These are phyloP conservation scores for Buddleja alternifolia DNA, from an alignment of 257 asterid genomes.

Conservation along the genomic window DNA sequence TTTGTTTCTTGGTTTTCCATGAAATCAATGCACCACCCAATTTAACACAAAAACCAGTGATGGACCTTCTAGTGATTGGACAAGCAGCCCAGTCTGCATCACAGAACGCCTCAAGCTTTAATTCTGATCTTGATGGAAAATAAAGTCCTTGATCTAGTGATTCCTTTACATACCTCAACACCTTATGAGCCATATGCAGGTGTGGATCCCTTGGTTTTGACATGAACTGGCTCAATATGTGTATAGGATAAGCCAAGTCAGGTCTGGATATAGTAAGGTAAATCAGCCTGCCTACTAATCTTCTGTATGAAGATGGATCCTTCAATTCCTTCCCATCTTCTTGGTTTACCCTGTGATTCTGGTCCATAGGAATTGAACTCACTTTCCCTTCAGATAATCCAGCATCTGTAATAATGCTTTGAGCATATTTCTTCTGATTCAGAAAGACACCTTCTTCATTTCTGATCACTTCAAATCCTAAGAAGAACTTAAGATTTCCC, in stretches of 20 bases:
- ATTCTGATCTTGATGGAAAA: background rate
- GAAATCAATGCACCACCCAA: too few species aligned
- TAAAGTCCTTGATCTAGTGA: background rate
- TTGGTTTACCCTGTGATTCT: too few species aligned
- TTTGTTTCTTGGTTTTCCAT: too few species aligned
- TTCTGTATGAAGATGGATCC: background rate
- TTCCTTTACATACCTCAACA: background rate
- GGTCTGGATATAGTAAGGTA: constrained; percentile 2
- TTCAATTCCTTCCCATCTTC: background rate
- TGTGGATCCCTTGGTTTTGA: background rate
- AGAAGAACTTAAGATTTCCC: too few species aligned
- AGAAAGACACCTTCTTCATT: background rate
- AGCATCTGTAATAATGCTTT: background rate
- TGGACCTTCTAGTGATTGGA: too few species aligned
- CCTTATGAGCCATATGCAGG: background rate
- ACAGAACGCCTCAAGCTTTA: too few species aligned
- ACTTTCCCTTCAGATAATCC: background rate
- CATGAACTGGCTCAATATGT: background rate
- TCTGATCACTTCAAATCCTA: too few species aligned
- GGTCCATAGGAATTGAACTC: background rate
- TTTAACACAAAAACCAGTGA: too few species aligned
- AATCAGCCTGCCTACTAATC: background rate
- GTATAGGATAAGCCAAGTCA: background rate
- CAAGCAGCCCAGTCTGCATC: too few species aligned
- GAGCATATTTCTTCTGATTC: background rate